A percentile compares a stretch with the other conserved stretches of the same genome.
These are phyloP conservation scores for Ustilago bromivora DNA, from an alignment of 1,284 basidiomycete species.

Conservation along the genomic window DNA sequence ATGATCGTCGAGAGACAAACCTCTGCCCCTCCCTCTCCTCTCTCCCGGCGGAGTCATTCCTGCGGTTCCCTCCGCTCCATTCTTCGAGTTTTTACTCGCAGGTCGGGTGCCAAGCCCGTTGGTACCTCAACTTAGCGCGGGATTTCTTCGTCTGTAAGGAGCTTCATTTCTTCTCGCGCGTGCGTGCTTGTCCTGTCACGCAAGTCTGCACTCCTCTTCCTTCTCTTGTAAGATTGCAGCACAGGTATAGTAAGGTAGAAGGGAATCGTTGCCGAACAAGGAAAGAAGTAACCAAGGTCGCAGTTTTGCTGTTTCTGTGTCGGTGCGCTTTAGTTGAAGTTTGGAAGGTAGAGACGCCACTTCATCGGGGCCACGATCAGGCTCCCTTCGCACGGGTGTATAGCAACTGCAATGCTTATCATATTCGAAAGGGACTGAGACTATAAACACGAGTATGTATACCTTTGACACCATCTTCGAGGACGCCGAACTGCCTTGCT, in stretches of 20 bases:
- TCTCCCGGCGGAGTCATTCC: background rate
- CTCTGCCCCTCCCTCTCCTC: too few species aligned
- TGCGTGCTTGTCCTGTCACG: background rate
- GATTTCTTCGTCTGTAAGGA: conserved; percentile 7
- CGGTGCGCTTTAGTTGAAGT: too few species aligned
- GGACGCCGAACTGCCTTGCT: background rate
- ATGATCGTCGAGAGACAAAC: background rate
- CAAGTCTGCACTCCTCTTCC: background rate
- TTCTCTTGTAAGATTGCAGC: background rate
- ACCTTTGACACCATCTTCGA: too few species aligned
- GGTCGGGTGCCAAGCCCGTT: conserved; percentile 5
- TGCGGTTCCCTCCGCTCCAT: conserved; percentile 1
- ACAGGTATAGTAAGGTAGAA: background rate
- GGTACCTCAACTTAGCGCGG: background rate
- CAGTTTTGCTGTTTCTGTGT: background rate
- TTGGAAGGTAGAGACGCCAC: too few species aligned
- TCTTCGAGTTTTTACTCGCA: background rate
- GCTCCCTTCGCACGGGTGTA: too few species aligned
- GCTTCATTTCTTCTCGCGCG: background rate
- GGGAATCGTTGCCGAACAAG: background rate
- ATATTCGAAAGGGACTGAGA: too few species aligned
- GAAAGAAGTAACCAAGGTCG: background rate
- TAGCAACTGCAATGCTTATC: too few species aligned
- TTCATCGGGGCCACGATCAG: too few species aligned
- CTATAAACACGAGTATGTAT: too few species aligned